Evolutionary conservation across 2,329 filamentous ascomycete genomes (phyloP).

Genomic region (Nectriaceae sp.): DNA sequence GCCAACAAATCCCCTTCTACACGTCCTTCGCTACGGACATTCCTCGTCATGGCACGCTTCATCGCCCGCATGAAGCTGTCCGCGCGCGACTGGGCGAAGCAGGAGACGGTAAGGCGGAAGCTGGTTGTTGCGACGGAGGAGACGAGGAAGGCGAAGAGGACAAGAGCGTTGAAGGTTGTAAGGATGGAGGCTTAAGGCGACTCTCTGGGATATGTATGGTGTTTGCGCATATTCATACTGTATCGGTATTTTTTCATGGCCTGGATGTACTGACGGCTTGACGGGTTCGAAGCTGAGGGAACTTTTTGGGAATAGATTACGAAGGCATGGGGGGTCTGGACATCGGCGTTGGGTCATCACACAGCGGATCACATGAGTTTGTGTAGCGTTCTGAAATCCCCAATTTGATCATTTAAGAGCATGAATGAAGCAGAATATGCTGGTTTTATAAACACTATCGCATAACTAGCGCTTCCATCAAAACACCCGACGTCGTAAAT

Average conservation of each 20-base stretch:
- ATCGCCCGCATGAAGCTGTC: constrained; percentile 52
- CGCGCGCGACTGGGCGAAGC: constrained; percentile 51
- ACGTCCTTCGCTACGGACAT: constrained; percentile 42
- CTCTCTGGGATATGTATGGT: constrained; percentile 3
- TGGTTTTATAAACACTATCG: too few species aligned
- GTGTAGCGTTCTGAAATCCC: too few species aligned
- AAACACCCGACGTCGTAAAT: constrained; percentile 1
- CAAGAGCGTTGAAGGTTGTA: constrained; percentile 42
- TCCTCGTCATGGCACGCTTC: constrained; percentile 52
- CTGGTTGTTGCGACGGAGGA: constrained; percentile 53
- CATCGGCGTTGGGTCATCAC: too few species aligned
- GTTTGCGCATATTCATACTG: constrained; percentile 3
- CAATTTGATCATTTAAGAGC: too few species aligned
- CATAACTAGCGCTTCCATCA: too few species aligned
- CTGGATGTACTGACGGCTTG: too few species aligned
- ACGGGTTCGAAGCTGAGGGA: too few species aligned
- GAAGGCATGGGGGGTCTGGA: too few species aligned
- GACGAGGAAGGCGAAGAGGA: constrained; percentile 46
- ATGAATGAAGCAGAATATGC: too few species aligned
- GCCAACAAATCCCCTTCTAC: constrained; percentile 12
- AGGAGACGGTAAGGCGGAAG: constrained; percentile 51
- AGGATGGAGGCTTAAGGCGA: constrained; percentile 34
- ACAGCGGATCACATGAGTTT: too few species aligned
- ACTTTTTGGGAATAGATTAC: too few species aligned
- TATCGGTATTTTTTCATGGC: too few species aligned